Base-by-base conservation (phyloP, 768 basidiomycete genomes). In the Cyclocybe cylindracea region DNA sequence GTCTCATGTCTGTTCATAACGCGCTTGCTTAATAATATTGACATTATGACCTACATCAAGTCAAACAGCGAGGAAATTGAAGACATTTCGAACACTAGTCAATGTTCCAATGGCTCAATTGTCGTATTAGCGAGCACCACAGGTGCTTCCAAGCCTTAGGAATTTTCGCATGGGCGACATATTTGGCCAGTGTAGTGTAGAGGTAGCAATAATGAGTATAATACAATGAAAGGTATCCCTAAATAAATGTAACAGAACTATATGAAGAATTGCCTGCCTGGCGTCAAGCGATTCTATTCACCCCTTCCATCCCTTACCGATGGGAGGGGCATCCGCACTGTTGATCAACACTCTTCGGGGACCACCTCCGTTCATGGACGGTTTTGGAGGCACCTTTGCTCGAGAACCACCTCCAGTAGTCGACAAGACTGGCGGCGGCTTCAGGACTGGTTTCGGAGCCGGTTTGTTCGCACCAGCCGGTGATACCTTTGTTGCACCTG, bases 301-400 rank as follows among this genome's bases (percentile, higher is more conserved):
- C 11, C 75, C 76, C 61, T 76, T 77, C 77, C 84, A 77, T 1
- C 74, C 73, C 33, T 76, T 79, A 9, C 67, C 66, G 37, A 72
- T 66, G 5, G 75, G 66, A 4, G 82, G 82, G 4, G 86, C 86
- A 49, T 87, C 85, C 1, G 77, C 76, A 56, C 85, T 87, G 54
- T 82, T 80, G n/a, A 87, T 70, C 4, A 78, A 83, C 19, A 90
- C 86, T 50, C 87, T 73, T 58, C 87, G 72, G 4, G 87, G 79
- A 5, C 85, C 87, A 29, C 74, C 75, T 53, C 66, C 73, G 16
- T 49, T 68, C n/a, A 70, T 33, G 41, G 45, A 47, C 40, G 64
- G 51, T 59, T 64, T 64, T 2, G 53, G 47, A 8, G 58, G 50
- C 13, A 62, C 54, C 44, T 54, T 61, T n/a, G 50, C 33, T 33